These are phyloP conservation scores for Clarireedia homoeocarpa DNA, from an alignment of 2,329 filamentous ascomycete genomes.

Conservation along the genomic window DNA sequence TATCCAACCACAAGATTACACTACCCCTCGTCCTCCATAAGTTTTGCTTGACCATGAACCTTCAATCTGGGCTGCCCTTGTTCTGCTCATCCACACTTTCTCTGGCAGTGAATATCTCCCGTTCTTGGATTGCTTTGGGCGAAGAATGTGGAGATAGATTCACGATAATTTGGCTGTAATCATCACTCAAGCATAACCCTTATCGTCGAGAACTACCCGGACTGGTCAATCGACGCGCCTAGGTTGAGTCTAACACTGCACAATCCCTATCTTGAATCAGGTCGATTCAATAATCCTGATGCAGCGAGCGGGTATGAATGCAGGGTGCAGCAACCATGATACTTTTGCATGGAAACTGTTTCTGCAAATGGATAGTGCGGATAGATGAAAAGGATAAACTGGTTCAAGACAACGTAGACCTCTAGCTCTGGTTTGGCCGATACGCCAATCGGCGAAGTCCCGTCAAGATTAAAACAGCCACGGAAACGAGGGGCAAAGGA, in stretches of 20 bases:
- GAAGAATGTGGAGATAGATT: constrained; percentile 20
- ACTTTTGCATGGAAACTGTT: constrained; percentile 35
- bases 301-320: constrained; percentile 12
- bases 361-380: constrained; percentile 33
- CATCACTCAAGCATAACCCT: constrained; percentile 16
- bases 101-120: constrained; percentile 15
- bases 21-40: constrained; percentile 18
- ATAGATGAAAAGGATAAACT: constrained; percentile 11
- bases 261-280: constrained; percentile 13
- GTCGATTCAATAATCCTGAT: constrained; percentile 10
- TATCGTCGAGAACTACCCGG: constrained; percentile 17
- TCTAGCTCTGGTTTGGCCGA: constrained; percentile 14
- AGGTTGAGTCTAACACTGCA: constrained; percentile 13
- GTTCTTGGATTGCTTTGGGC: constrained; percentile 15
- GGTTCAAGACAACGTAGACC: constrained; percentile 7
- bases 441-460: constrained; percentile 18
- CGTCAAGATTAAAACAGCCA: constrained; percentile 15
- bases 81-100: constrained; percentile 26
- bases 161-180: constrained; percentile 20
- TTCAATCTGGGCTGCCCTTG: constrained; percentile 22
- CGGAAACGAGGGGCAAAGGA: constrained; percentile 8
- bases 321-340: constrained; percentile 16
- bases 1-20: constrained; percentile 23
- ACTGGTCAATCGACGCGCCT: constrained; percentile 14
- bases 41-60: constrained; percentile 24